A percentile compares a stretch with the other conserved stretches of the same genome.
Evolutionary conservation across 129 eudicot species (phyloP).

Genomic region (Artemisia tridentata): DNA sequence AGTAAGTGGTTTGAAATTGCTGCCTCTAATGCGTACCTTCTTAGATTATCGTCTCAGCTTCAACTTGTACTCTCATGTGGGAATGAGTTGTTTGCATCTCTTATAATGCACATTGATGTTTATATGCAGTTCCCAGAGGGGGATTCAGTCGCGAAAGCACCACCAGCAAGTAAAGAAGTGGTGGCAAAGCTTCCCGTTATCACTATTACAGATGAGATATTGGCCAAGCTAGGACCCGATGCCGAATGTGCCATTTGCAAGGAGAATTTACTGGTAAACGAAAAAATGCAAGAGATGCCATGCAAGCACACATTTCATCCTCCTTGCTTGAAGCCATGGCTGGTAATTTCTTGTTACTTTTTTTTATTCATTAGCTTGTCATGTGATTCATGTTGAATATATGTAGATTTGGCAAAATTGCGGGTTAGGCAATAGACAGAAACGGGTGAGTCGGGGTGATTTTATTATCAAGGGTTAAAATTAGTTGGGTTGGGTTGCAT

Average conservation of each 20-base stretch:
- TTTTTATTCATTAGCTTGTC: not conserved
- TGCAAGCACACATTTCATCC: slow-evolving; percentile 96
- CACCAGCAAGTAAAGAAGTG: slow-evolving; percentile 94
- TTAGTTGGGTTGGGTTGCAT: no score
- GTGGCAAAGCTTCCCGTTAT: slow-evolving; percentile 89
- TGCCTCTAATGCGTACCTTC: not conserved
- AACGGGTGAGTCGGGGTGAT: no score
- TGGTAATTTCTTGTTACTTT: slow-evolving; percentile 40
- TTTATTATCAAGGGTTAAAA: no score
- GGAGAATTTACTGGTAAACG: slow-evolving; percentile 66
- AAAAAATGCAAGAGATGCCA: slow-evolving; percentile 92
- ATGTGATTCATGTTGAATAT: no score
- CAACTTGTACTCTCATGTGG: not conserved
- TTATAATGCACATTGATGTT: slow-evolving; percentile 1
- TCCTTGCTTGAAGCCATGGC: slow-evolving; percentile 97
- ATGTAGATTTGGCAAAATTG: no score
- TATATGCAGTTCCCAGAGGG: slow-evolving; percentile 47
- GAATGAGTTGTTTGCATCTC: not conserved
- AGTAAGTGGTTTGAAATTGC: slow-evolving; percentile 1
- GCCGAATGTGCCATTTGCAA: slow-evolving; percentile 91
- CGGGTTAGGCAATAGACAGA: not conserved
- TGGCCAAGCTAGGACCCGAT: slow-evolving; percentile 58
- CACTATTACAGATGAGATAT: slow-evolving; percentile 52
- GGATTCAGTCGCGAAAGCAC: slow-evolving; percentile 58
- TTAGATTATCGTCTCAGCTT: not conserved